Base-by-base conservation (phyloP, 2,329 filamentous ascomycete species). In the Alternaria viburni region DNA sequence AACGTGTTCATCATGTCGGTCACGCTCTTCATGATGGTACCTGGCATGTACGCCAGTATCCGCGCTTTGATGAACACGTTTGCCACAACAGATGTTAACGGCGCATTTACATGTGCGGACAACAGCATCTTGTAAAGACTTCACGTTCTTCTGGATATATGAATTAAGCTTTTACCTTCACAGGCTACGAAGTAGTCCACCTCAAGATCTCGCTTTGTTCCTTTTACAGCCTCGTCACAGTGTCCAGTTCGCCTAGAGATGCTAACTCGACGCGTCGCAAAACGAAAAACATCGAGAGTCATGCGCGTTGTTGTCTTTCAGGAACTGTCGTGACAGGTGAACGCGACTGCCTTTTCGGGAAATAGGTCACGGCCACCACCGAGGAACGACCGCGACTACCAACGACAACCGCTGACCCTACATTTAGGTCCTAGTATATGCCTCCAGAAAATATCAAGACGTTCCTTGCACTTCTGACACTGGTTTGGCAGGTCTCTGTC, bases 101-200 rank as follows among this genome's bases (percentile, higher is more conserved):
- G 73, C 10, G 69, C 69, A 1, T 75, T 75, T 59, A 75, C 72
- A 26, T 75, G 73, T 57, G 72, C 73, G 17, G 71, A 75, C 23
- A 75, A 75, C 44, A 69, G 70, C 30, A 50, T 67, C 62, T 36
- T 75, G 57, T 68, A 60, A 77, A 13, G 13, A 15, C 7, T 41
- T 6, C 1, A 30, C 13, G 13, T 28, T n/a, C 10, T 19, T 3
- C 25, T 10, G 17, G 5, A 56, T 46, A 56, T 17, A 56, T 10
- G 25, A 46, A 56, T 32, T 13, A 23, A 56, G 15, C 6, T 52
- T 36, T 7, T 23, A 21, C 23, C 4, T 23, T 23, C 12, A 51
- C 28, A 13, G 28, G 7, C 49, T 36, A 36, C 17, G 28, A 6
- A 23, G 28, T 51, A 36, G 17, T 17, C 28, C 10, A n/a, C 28